Evolutionary conservation across 345 rosid genomes (phyloP).

Genomic region (Dovyalis caffra): DNA sequence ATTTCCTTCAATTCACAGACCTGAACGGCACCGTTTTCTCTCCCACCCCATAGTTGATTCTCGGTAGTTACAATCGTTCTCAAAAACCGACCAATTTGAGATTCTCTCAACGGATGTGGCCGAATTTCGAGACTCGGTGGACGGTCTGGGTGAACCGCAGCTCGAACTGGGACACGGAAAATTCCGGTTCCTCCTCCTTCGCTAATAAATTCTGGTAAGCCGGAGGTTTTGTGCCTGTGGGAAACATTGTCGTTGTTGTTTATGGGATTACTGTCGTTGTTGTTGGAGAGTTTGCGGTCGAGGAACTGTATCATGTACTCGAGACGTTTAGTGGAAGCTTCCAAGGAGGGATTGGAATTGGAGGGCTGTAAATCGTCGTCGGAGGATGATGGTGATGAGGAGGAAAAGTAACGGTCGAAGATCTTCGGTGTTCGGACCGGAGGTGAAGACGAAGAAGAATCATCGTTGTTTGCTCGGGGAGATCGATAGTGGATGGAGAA

Average conservation of each 20-base stretch:
- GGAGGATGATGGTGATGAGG: conserved; percentile 41
- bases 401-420: conserved; percentile 61
- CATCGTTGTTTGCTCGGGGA: not conserved
- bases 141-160: conserved; percentile 25
- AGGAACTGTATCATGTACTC: conserved; percentile 90
- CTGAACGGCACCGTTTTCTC: conserved; percentile 22
- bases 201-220: conserved; percentile 25
- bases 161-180: conserved; percentile 22
- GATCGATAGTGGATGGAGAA: not conserved
- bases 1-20: conserved; percentile 26
- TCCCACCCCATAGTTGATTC: conserved; percentile 30
- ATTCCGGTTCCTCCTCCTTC: conserved; percentile 29
- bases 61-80: conserved; percentile 15
- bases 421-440: conserved; percentile 41
- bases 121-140: conserved; percentile 28
- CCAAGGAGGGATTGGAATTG: conserved; percentile 36
- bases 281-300: conserved; percentile 61
- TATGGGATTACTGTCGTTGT: conserved; percentile 16
- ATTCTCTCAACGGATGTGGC: conserved; percentile 34
- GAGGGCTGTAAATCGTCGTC: conserved; percentile 39
- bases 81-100: conserved; percentile 23
- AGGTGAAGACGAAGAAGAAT: not conserved
- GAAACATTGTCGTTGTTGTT: not conserved
- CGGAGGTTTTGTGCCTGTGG: not conserved
- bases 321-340: conserved; percentile 67